A percentile compares a stretch with the other conserved stretches of the same genome.
These are phyloP conservation scores for Argentina anserina DNA, from an alignment of 306 rosid species.

Conservation along the genomic window DNA sequence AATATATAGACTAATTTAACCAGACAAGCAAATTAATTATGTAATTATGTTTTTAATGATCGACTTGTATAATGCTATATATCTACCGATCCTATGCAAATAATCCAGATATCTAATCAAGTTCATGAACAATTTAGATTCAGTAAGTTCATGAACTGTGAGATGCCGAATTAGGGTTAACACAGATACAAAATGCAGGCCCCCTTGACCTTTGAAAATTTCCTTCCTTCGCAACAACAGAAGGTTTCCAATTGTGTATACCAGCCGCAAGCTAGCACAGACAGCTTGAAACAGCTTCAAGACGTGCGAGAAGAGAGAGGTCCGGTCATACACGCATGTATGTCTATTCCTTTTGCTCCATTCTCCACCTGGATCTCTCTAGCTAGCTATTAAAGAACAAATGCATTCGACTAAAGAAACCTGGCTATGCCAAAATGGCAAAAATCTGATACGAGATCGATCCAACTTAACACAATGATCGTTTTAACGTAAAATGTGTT, in stretches of 20 bases:
- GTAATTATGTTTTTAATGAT: neutral
- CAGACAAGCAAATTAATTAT: neutral
- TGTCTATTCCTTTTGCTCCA: neutral
- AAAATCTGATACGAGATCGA: no score
- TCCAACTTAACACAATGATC: no score
- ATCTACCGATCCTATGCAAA: neutral
- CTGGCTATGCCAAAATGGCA: no score
- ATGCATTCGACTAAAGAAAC: neutral
- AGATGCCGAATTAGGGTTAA: neutral
- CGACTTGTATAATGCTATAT: no score
- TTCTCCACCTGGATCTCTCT: neutral
- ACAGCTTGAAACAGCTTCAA: conserved; percentile 7
- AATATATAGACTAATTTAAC: no score
- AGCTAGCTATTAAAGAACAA: neutral
- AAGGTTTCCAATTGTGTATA: neutral
- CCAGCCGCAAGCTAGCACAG: neutral
- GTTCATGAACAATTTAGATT: neutral
- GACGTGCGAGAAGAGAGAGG: neutral
- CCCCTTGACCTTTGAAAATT: neutral
- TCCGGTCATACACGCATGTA: neutral
- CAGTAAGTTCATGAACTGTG: no score
- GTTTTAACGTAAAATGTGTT: no score
- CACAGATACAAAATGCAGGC: neutral
- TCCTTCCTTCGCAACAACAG: neutral
- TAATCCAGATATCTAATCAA: neutral